Evolutionary conservation across 306 rosid genomes (phyloP), one percentile per base, ranked within the genome.

Genomic region (Gastrolobium bilobum): DNA sequence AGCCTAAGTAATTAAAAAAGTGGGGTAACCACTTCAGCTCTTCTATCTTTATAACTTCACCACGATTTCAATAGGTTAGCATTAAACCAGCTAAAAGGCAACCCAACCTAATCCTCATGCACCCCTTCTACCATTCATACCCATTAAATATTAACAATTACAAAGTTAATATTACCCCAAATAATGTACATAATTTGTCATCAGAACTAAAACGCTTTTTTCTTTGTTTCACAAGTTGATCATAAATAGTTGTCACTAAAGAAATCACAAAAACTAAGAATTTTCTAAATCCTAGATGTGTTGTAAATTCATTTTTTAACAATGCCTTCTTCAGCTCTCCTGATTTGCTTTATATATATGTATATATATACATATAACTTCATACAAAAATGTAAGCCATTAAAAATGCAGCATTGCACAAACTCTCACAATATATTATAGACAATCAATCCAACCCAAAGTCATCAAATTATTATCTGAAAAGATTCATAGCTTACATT

Each of bases 391-490:
- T 20, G 31, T 4, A 56, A 26, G 43, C 51, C 33, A 38, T 13
- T 60, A 64, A 75, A 58, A 52, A 66, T 38, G 60, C 6, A 38
- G 33, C 68, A 73, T 54, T 74, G 71, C 59, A 44, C 37, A 38
- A 63, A 38, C 4, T 47, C 40, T 68, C 58, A 40, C 9, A 40
- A 15, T 31, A 7, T n/a, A n/a, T n/a, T n/a, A n/a, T 10, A 10
- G 33, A 34, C 29, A 71, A 71, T 46, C 10, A 63, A 61, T 52
- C 74, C 20, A 81, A 68, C 57, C 37, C n/a, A 51, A 47, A 52
- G 78, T 33, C 73, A 38, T 43, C 62, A 34, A 20, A 67, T 53
- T 65, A 73, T 39, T n/a, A 11, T 39, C n/a, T 37, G 6, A 39
- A 10, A 70, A 31, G 39, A 39, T 31, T 59, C 62, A 50, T 39